These are phyloP conservation scores for Phoma sp. DNA, from an alignment of 2,329 filamentous ascomycete species.

Conservation along the genomic window DNA sequence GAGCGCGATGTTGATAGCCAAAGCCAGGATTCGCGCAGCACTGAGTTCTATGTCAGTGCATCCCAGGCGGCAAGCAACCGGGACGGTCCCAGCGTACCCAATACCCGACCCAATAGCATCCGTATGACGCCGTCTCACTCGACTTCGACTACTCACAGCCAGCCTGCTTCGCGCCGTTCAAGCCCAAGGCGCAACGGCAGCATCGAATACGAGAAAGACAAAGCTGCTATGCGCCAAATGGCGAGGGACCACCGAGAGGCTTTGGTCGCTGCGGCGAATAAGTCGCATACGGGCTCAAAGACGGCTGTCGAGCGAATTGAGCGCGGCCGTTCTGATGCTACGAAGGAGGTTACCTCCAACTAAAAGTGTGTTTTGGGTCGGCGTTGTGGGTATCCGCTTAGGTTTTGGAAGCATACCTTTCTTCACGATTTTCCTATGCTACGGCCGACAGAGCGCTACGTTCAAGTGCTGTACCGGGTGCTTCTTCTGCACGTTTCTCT, in stretches of 20 bases:
- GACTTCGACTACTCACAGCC: constrained; percentile 27
- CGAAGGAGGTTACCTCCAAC: constrained; percentile 6
- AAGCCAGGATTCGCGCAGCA: constrained; percentile 42
- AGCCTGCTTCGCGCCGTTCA: constrained; percentile 32
- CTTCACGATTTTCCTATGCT: background rate
- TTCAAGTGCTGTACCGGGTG: background rate
- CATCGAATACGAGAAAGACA: constrained; percentile 40
- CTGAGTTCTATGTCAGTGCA: constrained; percentile 25
- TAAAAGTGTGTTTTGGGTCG: constrained; percentile 6
- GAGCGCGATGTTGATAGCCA: constrained; percentile 26
- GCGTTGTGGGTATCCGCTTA: background rate
- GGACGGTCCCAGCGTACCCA: constrained; percentile 35
- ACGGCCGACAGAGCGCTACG: background rate
- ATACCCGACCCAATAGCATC: constrained; percentile 39
- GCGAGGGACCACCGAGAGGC: constrained; percentile 39
- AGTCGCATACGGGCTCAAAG: constrained; percentile 13
- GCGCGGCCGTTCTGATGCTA: constrained; percentile 22
- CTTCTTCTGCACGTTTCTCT: background rate
- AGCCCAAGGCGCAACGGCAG: constrained; percentile 39
- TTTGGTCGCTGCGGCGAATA: constrained; percentile 16
- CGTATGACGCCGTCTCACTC: constrained; percentile 29
- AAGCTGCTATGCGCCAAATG: constrained; percentile 33
- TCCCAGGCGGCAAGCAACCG: constrained; percentile 32
- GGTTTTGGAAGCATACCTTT: background rate
- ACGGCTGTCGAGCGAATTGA: constrained; percentile 24